Evolutionary conservation across 169 alveolate species (phyloP).

Genomic region (Eimeria acervulina): DNA sequence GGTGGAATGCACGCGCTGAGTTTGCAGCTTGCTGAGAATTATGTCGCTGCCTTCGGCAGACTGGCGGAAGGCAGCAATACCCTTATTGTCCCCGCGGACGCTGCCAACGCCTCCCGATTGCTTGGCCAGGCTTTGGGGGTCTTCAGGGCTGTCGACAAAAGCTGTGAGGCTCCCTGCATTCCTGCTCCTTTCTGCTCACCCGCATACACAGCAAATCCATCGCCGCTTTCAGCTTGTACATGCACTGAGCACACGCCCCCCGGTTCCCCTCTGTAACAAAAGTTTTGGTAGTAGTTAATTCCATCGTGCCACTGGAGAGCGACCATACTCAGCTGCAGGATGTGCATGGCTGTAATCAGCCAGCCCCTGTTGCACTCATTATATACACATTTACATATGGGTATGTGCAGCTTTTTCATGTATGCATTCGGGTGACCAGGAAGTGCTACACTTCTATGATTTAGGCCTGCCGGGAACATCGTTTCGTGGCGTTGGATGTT

Average conservation of each 20-base stretch:
- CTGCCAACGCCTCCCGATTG: conserved; percentile 88
- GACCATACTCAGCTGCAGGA: background rate
- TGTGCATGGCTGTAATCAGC: background rate
- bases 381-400: background rate
- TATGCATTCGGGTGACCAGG: background rate
- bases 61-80: conserved; percentile 92
- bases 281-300: background rate
- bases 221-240: background rate
- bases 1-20: conserved; percentile 82
- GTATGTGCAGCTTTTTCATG: too few relatives aligned
- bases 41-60: conserved; percentile 91
- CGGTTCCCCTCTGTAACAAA: background rate
- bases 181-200: background rate
- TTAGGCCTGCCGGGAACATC: background rate
- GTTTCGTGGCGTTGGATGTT: background rate
- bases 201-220: background rate
- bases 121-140: conserved; percentile 76
- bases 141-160: conserved; percentile 44
- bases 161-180: background rate
- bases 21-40: conserved; percentile 84
- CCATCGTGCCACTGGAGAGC: background rate
- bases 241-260: background rate
- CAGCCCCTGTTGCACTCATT: background rate
- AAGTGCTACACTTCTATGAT: background rate
- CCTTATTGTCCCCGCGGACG: conserved; percentile 91